phyloP scores from a whole-genome alignment of 495 filamentous ascomycete genomes.

The Xylaria sp. region DNA sequence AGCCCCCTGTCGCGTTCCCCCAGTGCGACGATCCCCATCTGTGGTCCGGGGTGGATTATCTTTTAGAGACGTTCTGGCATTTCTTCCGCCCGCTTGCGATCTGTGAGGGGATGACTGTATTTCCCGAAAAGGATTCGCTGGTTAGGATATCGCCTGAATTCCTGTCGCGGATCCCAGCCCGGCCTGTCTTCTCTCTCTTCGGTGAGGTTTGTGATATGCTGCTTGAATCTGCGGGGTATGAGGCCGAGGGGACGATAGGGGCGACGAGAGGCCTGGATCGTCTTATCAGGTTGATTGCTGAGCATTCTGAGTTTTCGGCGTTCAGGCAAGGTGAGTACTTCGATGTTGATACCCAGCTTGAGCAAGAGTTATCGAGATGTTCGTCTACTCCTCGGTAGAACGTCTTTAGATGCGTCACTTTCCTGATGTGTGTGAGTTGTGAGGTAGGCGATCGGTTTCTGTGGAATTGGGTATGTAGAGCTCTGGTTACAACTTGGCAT shows the following conservation, averaged over 20 bases:
- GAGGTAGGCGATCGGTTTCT: not conserved
- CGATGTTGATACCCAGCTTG: conserved; percentile 15
- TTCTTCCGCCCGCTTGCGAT: conserved; percentile 10
- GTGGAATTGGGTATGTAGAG: not conserved
- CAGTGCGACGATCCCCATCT: not conserved
- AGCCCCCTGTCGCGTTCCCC: not conserved
- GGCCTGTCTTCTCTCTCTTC: not conserved
- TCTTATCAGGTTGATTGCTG: not conserved
- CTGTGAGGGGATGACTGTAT: not conserved
- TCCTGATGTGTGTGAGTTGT: not conserved
- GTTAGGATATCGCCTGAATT: not conserved
- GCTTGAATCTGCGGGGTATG: not conserved
- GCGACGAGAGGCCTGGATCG: not conserved
- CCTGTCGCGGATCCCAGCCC: not conserved
- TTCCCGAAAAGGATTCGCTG: not conserved
- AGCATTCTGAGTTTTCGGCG: conserved; percentile 9
- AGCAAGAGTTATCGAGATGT: not conserved
- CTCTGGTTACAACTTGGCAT: not conserved
- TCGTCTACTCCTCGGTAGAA: not conserved
- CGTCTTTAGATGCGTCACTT: not conserved
- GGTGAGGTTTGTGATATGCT: conserved; percentile 19
- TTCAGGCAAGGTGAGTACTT: conserved; percentile 20
- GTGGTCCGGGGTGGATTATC: not conserved
- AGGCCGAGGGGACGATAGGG: not conserved
- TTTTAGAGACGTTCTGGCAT: conserved; percentile 11